phyloP scores from a whole-genome alignment of 306 rosid species.

The Rubus idaeus region DNA sequence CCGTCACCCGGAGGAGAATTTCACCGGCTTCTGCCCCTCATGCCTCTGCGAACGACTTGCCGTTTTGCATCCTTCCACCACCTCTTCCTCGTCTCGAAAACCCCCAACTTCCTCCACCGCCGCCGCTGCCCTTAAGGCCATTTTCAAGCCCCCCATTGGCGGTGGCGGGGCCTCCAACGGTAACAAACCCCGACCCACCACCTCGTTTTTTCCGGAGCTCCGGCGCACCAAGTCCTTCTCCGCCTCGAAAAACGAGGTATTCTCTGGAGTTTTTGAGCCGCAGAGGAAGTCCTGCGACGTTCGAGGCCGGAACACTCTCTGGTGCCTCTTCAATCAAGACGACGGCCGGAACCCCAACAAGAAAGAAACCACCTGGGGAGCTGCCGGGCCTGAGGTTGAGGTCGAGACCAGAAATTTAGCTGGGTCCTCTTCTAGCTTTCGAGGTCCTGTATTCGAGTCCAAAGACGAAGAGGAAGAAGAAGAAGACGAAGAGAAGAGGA shows the following conservation, averaged over 20 bases:
- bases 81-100: slow-evolving; percentile 54
- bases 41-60: slow-evolving; percentile 99
- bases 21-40: slow-evolving; percentile 98
- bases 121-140: slow-evolving; percentile 89
- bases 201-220: slow-evolving; percentile 80
- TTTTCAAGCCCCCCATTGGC: slow-evolving; percentile 58
- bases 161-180: slow-evolving; percentile 27
- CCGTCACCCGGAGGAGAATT: slow-evolving; percentile 79
- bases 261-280: slow-evolving; percentile 82
- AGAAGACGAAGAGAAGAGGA: slow-evolving; percentile 18
- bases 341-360: slow-evolving; percentile 63
- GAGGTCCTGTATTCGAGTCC: slow-evolving; percentile 53
- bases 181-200: slow-evolving; percentile 33
- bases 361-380: slow-evolving; percentile 32
- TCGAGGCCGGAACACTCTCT: slow-evolving; percentile 74
- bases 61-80: slow-evolving; percentile 66
- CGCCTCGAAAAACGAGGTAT: slow-evolving; percentile 87
- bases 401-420: slow-evolving; percentile 39
- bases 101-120: slow-evolving; percentile 85
- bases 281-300: slow-evolving; percentile 96
- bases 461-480: slow-evolving; percentile 46
- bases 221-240: slow-evolving; percentile 96
- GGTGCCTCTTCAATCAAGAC: slow-evolving; percentile 66
- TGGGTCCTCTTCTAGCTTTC: slow-evolving; percentile 49
- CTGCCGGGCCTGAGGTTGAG: slow-evolving; percentile 31